Evolutionary conservation across 805 yeast species (phyloP).

Genomic region (Ogataea henricii): DNA sequence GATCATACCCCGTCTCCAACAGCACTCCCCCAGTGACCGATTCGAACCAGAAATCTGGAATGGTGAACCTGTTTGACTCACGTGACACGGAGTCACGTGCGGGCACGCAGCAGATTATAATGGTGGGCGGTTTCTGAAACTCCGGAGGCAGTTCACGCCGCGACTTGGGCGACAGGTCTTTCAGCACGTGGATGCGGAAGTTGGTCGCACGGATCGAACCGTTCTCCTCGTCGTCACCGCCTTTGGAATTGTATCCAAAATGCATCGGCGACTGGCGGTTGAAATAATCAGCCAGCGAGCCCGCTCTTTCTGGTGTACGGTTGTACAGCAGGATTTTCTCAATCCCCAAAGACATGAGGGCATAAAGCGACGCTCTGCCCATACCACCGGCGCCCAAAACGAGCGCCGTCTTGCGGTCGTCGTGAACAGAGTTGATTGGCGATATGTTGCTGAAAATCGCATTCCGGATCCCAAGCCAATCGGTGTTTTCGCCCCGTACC

Average conservation of each 20-base stretch:
- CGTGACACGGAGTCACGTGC: constrained; percentile 5
- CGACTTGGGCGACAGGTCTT: background rate
- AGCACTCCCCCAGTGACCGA: constrained; percentile 9
- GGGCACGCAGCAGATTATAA: constrained; percentile 9
- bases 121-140: constrained; percentile 7
- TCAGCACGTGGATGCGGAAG: constrained; percentile 5
- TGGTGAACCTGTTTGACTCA: constrained; percentile 2
- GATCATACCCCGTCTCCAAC: constrained; percentile 8
- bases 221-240: background rate
- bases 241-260: constrained; percentile 1
- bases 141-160: background rate
- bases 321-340: constrained; percentile 9
- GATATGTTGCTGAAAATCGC: constrained; percentile 10
- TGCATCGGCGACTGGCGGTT: constrained; percentile 9
- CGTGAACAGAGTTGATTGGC: constrained; percentile 9
- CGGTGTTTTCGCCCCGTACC: constrained; percentile 8
- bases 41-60: constrained; percentile 11
- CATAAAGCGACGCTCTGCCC: constrained; percentile 9
- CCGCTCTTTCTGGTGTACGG: constrained; percentile 6
- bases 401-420: constrained; percentile 5
- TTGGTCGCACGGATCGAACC: constrained; percentile 7
- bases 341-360: constrained; percentile 8
- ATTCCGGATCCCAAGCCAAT: constrained; percentile 8
- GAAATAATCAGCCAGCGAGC: constrained; percentile 7
- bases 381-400: constrained; percentile 10